Evolutionary conservation across 305 asterid species (phyloP).

Genomic region (Ilex paraguariensis): DNA sequence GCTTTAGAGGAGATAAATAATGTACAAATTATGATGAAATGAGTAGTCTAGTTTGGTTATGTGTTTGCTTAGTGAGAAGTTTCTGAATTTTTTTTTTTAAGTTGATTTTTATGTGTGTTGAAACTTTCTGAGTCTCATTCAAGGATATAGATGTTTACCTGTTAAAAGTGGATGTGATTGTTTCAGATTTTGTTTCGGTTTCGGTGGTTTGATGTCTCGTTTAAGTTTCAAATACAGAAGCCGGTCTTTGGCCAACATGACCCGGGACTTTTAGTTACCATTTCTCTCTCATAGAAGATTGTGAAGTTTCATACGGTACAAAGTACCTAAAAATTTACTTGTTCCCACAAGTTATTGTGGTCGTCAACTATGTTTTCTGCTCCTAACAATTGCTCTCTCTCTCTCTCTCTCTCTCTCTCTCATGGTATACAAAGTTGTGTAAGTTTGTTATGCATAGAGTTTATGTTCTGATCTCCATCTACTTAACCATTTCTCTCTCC

Average conservation of each 20-base stretch:
- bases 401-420: no score
- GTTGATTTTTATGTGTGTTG: background rate
- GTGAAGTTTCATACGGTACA: no score
- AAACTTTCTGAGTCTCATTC: background rate
- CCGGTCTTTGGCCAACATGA: no score
- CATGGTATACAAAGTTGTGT: background rate
- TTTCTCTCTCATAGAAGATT: no score
- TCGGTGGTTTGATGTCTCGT: no score
- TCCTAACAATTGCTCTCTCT: no score
- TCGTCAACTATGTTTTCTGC: background rate
- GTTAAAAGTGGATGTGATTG: no score
- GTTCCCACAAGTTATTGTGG: no score
- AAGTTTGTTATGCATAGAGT: background rate
- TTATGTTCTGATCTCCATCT: background rate
- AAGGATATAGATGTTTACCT: background rate
- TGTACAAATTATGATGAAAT: constrained; percentile 14
- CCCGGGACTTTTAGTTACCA: no score
- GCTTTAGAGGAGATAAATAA: background rate
- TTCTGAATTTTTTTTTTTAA: background rate
- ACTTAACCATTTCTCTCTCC: background rate
- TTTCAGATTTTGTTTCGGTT: no score
- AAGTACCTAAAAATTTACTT: background rate
- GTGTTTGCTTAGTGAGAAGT: constrained; percentile 7
- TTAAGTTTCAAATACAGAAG: no score
- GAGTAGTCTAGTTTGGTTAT: constrained; percentile 15